These are phyloP conservation scores for Monilinia fructigena DNA, from an alignment of 2,329 filamentous ascomycete species.

Conservation along the genomic window DNA sequence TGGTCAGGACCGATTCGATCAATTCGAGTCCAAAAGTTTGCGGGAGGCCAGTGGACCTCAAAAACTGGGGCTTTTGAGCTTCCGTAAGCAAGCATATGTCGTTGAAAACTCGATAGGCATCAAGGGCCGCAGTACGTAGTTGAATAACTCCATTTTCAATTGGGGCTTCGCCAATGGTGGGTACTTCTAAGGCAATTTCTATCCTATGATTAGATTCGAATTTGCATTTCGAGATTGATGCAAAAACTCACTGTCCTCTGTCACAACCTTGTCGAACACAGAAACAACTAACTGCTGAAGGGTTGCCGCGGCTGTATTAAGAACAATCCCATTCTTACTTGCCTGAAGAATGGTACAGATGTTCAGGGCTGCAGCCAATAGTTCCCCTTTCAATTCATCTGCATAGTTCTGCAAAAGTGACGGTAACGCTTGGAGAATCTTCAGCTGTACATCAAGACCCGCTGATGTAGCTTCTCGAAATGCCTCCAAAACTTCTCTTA, in stretches of 20 bases:
- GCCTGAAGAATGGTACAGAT: constrained; percentile 89
- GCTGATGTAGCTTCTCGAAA: constrained; percentile 81
- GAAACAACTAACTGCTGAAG: constrained; percentile 89
- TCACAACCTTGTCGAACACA: constrained; percentile 86
- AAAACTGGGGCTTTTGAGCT: constrained; percentile 76
- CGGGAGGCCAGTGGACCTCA: constrained; percentile 74
- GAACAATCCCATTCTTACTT: constrained; percentile 90
- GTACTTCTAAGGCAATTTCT: constrained; percentile 48
- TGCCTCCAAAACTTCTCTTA: constrained; percentile 85
- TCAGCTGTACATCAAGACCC: constrained; percentile 85
- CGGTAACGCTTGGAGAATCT: constrained; percentile 89
- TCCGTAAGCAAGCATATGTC: constrained; percentile 88
- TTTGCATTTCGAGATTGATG: background rate
- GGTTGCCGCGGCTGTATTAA: constrained; percentile 94
- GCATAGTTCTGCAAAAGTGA: constrained; percentile 89
- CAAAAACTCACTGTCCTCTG: constrained; percentile 68
- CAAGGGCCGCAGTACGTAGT: constrained; percentile 73
- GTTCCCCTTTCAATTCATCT: constrained; percentile 72
- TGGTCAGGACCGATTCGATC: constrained; percentile 85
- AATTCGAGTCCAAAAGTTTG: constrained; percentile 86
- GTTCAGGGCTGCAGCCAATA: constrained; percentile 79
- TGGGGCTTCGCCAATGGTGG: constrained; percentile 65
- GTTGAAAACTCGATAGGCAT: constrained; percentile 84
- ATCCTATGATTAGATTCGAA: constrained; percentile 27
- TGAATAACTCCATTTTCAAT: constrained; percentile 62